Evolutionary conservation across 371 early-diverging fungal genomes (phyloP).

Genomic region (Rhizopus sp.): DNA sequence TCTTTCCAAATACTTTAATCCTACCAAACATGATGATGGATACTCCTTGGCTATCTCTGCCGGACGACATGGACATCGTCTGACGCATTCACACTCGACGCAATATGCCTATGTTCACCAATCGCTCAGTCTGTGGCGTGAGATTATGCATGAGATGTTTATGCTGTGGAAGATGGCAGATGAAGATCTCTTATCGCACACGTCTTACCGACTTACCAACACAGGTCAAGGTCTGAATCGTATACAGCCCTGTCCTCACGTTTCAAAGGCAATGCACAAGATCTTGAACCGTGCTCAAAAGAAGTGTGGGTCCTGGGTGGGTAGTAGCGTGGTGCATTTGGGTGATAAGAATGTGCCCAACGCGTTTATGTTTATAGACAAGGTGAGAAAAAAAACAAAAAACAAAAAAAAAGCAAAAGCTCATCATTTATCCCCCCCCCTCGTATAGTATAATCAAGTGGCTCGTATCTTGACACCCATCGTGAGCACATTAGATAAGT

Average conservation of each 20-base stretch:
- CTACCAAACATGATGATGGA: slow-evolving; percentile 55
- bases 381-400: slow-evolving; percentile 49
- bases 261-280: slow-evolving; percentile 82
- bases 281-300: slow-evolving; percentile 87
- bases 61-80: slow-evolving; percentile 86
- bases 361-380: slow-evolving; percentile 96
- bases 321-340: slow-evolving; percentile 92
- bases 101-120: slow-evolving; percentile 95
- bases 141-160: slow-evolving; percentile 96
- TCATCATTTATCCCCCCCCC: background rate
- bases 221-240: slow-evolving; percentile 97
- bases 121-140: slow-evolving; percentile 92
- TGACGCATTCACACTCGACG: slow-evolving; percentile 88
- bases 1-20: slow-evolving; percentile 68
- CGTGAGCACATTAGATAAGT: slow-evolving; percentile 69
- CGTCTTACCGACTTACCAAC: slow-evolving; percentile 86
- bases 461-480: slow-evolving; percentile 92
- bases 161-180: slow-evolving; percentile 93
- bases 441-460: slow-evolving; percentile 88
- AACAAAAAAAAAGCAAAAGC: background rate
- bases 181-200: slow-evolving; percentile 76
- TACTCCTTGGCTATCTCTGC: slow-evolving; percentile 85
- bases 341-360: slow-evolving; percentile 94
- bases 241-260: slow-evolving; percentile 79
- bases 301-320: slow-evolving; percentile 86